These are phyloP conservation scores for Candida broadrunensis DNA, from an alignment of 805 yeast species.

Conservation along the genomic window DNA sequence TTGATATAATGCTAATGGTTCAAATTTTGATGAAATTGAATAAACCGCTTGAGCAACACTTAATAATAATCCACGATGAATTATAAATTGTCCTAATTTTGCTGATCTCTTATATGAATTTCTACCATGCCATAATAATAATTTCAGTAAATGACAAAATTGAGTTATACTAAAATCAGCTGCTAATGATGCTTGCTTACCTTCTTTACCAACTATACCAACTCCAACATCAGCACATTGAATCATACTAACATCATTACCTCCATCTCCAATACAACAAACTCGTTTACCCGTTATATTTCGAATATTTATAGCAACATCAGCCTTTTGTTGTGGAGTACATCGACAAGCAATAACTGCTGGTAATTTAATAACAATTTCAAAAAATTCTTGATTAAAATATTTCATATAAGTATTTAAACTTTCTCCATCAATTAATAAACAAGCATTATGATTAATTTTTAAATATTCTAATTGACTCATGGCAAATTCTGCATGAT, in stretches of 20 bases:
- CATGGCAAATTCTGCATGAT: slow-evolving; percentile 64
- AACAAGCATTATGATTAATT: slow-evolving; percentile 61
- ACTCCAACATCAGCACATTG: slow-evolving; percentile 99
- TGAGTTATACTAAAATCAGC: slow-evolving; percentile 95
- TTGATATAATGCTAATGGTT: slow-evolving; percentile 90
- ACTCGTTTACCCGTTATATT: slow-evolving; percentile 82
- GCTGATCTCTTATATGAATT: slow-evolving; percentile 96
- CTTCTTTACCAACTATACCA: slow-evolving; percentile 98
- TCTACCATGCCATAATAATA: slow-evolving; percentile 96
- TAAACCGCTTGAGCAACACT: slow-evolving; percentile 94
- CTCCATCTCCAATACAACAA: slow-evolving; percentile 99
- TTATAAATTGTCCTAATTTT: slow-evolving; percentile 90
- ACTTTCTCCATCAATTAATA: slow-evolving; percentile 93
- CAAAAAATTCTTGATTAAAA: slow-evolving; percentile 70
- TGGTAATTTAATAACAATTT: slow-evolving; percentile 73
- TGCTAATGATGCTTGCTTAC: slow-evolving; percentile 93
- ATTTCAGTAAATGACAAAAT: slow-evolving; percentile 82
- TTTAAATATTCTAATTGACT: slow-evolving; percentile 71
- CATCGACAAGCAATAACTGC: slow-evolving; percentile 98
- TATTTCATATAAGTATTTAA: slow-evolving; percentile 63
- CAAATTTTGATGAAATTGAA: slow-evolving; percentile 81
- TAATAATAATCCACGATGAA: slow-evolving; percentile 91
- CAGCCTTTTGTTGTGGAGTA: slow-evolving; percentile 98
- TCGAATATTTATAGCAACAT: slow-evolving; percentile 79
- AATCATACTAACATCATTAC: slow-evolving; percentile 98